Evolutionary conservation across 495 filamentous ascomycete species (phyloP), one percentile per base, ranked within the genome.

Genomic region (Penicillium cataractarum): DNA sequence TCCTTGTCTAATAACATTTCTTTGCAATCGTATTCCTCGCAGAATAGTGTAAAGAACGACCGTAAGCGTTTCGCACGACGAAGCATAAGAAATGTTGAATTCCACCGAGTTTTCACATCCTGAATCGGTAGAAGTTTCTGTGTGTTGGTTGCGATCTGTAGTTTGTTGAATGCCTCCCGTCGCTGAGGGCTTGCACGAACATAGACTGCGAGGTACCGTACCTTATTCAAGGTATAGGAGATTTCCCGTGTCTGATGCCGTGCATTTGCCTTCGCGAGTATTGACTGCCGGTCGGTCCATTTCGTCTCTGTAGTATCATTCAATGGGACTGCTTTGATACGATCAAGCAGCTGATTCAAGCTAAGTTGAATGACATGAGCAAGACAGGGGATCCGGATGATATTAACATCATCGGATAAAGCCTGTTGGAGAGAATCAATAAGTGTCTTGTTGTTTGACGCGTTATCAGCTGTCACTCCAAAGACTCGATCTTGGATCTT

Each of bases 71-170:
- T 66, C 29, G 50, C 55, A 4, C 53, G 61, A 9, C 59, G 33
- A 60, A 70, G 54, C 49, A 70, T 70, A 12, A 69, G 24, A 26
- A 48, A 58, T 6, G 42, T 58, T 35, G 21, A 58, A 35, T 58
- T 58, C 55, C 22, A 58, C 27, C 42, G 50, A 58, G 57, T 66
- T 40, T 40, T 22, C 0, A 66, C 33, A 65, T 70, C 67, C 46
- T 70, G 49, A 13, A 66, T 59, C 51, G 61, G 64, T 7, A 70
- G 27, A 29, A 66, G 59, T 32, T 60, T 64, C 39, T 12, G 8
- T 12, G n/a, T 40, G 54, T 63, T 26, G 13, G n/a, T n/a, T n/a
- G n/a, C n/a, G n/a, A 13, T 55, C 33, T 69, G 29, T 12, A 69
- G 56, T 17, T 55, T 35, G 24, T 46, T 39, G 24, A 69, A 69